A percentile compares a stretch with the other conserved stretches of the same genome.
Evolutionary conservation across 2,329 filamentous ascomycete genomes (phyloP).

Genomic region (Epichloe amarillans): DNA sequence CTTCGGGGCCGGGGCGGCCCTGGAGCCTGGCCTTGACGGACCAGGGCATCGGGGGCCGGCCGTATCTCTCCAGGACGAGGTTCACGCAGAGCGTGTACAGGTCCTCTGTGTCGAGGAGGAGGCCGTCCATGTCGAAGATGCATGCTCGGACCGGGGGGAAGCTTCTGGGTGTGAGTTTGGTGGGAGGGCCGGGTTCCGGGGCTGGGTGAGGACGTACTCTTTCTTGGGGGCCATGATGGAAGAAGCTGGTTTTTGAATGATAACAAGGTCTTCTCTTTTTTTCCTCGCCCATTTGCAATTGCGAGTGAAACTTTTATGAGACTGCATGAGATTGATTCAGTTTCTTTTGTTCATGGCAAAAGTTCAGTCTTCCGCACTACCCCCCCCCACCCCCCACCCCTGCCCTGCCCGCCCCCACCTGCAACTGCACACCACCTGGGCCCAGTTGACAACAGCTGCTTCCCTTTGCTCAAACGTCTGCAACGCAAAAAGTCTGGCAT

Average conservation of each 20-base stretch:
- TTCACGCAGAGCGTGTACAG: conserved; percentile 77
- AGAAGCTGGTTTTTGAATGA: not conserved
- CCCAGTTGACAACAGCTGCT: not conserved
- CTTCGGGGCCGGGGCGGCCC: conserved; percentile 40
- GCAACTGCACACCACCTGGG: too few relatives aligned
- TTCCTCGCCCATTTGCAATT: too few relatives aligned
- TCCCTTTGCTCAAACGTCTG: not conserved
- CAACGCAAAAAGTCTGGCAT: not conserved
- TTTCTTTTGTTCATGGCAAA: too few relatives aligned
- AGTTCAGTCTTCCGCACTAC: too few relatives aligned
- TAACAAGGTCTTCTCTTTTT: too few relatives aligned
- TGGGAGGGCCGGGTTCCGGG: not conserved
- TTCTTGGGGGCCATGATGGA: conserved; percentile 29
- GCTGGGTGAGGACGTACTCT: conserved; percentile 23
- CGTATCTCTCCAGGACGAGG: conserved; percentile 62
- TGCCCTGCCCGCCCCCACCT: too few relatives aligned
- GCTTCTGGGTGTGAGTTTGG: conserved; percentile 24
- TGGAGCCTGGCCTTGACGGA: conserved; percentile 79
- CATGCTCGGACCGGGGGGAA: conserved; percentile 80
- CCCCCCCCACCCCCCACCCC: too few relatives aligned
- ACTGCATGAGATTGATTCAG: too few relatives aligned
- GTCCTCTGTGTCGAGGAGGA: conserved; percentile 89
- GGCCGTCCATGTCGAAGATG: conserved; percentile 97
- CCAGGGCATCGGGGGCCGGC: conserved; percentile 71
- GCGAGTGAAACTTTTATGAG: too few relatives aligned